These are phyloP conservation scores for Aspergillus tubingensis DNA, from an alignment of 2,329 filamentous ascomycete genomes.

Conservation along the genomic window DNA sequence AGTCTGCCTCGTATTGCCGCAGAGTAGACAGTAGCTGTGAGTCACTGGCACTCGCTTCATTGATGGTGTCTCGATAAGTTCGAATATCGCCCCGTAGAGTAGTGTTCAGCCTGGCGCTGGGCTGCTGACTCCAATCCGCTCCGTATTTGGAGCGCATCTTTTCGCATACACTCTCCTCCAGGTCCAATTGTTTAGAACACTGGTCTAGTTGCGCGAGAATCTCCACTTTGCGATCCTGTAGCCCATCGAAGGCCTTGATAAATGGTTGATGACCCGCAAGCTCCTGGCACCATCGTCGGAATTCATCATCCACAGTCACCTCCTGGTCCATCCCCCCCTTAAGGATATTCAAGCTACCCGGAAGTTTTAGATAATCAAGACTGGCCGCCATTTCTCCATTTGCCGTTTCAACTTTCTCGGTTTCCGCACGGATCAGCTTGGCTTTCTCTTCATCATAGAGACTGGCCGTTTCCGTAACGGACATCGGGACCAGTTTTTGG, in stretches of 20 bases:
- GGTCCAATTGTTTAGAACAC: slow-evolving; percentile 85
- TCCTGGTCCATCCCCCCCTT: slow-evolving; percentile 94
- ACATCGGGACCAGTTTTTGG: slow-evolving; percentile 92
- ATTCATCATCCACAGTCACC: slow-evolving; percentile 83
- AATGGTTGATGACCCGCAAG: slow-evolving; percentile 84
- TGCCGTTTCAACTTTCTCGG: slow-evolving; percentile 86
- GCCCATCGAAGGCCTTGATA: slow-evolving; percentile 71
- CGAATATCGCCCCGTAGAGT: slow-evolving; percentile 84
- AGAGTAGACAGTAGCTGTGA: slow-evolving; percentile 79
- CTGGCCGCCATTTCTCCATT: slow-evolving; percentile 96
- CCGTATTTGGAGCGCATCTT: slow-evolving; percentile 99
- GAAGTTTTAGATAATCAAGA: slow-evolving; percentile 87
- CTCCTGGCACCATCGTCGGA: slow-evolving; percentile 90
- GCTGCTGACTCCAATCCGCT: slow-evolving; percentile 93
- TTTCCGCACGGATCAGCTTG: slow-evolving; percentile 89
- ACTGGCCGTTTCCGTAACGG: slow-evolving; percentile 94
- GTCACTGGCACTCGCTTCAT: slow-evolving; percentile 86
- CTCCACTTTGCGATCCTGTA: slow-evolving; percentile 75
- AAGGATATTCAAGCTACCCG: slow-evolving; percentile 82
- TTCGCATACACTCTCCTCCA: slow-evolving; percentile 97
- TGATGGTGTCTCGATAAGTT: slow-evolving; percentile 83
- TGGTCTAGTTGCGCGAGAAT: slow-evolving; percentile 73
- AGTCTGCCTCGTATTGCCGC: slow-evolving; percentile 81
- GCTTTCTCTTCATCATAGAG: slow-evolving; percentile 98
- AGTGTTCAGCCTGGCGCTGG: slow-evolving; percentile 83